Percentiles rank a stretch among this genome's conserved stretches.
Conservation (phyloP, 345 rosid genomes). For the Rhodomyrtus tomentosa region DNA sequence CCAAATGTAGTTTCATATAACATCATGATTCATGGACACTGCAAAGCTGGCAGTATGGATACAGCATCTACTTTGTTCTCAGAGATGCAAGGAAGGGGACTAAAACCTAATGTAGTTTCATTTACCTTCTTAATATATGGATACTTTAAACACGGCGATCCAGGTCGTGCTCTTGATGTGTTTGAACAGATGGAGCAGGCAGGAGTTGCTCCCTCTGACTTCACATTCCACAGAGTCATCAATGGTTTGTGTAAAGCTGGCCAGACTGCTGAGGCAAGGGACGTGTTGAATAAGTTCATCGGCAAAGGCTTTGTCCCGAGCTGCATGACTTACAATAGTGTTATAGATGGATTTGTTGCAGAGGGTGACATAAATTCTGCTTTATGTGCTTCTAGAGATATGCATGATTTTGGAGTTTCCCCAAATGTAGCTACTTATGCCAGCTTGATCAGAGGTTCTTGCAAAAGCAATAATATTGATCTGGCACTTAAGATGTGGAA, state of each 20-base stretch:
- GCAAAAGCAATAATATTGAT: conserved; percentile 30
- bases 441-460: conserved; percentile 51
- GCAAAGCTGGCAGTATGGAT: conserved; percentile 34
- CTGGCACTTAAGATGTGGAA: conserved; percentile 34
- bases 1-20: conserved; percentile 55
- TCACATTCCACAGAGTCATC: conserved; percentile 40
- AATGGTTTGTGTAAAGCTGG: conserved; percentile 60
- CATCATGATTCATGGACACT: conserved; percentile 44
- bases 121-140: conserved; percentile 61
- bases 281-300: conserved; percentile 29
- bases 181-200: conserved; percentile 39
- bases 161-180: conserved; percentile 30
- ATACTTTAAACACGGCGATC: conserved; percentile 38
- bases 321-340: conserved; percentile 46
- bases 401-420: conserved; percentile 40
- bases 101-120: conserved; percentile 48
- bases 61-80: conserved; percentile 27
- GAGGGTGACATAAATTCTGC: conserved; percentile 48
- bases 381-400: conserved; percentile 31
- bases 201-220: conserved; percentile 37
- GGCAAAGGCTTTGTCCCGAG: conserved; percentile 31
- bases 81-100: conserved; percentile 36
- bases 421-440: conserved; percentile 64
- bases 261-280: conserved; percentile 40
- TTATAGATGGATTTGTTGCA: conserved; percentile 58